These are phyloP conservation scores for Madurella fahalii DNA, from an alignment of 2,329 filamentous ascomycete genomes.

Conservation along the genomic window DNA sequence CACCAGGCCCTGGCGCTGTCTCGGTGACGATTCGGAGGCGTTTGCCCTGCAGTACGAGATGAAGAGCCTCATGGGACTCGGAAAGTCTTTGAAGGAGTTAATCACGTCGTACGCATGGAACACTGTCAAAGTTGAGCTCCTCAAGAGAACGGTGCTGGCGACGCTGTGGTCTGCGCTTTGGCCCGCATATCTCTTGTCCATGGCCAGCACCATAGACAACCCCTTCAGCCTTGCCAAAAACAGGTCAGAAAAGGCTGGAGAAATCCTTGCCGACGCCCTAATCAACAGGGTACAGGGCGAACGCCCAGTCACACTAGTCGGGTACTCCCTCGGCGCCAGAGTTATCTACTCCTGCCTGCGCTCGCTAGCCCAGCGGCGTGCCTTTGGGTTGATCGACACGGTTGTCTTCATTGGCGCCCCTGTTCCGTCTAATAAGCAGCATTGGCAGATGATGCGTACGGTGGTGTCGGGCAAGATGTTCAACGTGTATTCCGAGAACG, in stretches of 20 bases:
- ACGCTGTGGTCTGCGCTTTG: slow-evolving; percentile 65
- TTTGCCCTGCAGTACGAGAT: slow-evolving; percentile 86
- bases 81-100: slow-evolving; percentile 66
- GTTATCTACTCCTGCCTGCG: slow-evolving; percentile 80
- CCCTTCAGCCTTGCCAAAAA: slow-evolving; percentile 75
- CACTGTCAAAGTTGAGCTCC: slow-evolving; percentile 67
- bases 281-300: slow-evolving; percentile 80
- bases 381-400: slow-evolving; percentile 79
- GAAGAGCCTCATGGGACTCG: slow-evolving; percentile 69
- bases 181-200: slow-evolving; percentile 63
- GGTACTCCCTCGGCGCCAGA: slow-evolving; percentile 76
- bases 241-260: slow-evolving; percentile 74
- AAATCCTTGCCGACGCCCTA: slow-evolving; percentile 75
- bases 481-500: slow-evolving; percentile 84
- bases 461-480: slow-evolving; percentile 79
- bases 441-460: slow-evolving; percentile 73
- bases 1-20: slow-evolving; percentile 71
- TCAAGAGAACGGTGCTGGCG: slow-evolving; percentile 67
- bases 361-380: slow-evolving; percentile 68
- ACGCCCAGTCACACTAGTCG: slow-evolving; percentile 72
- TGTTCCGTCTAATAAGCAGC: slow-evolving; percentile 63
- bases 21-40: slow-evolving; percentile 68
- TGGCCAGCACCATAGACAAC: slow-evolving; percentile 70
- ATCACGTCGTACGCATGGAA: slow-evolving; percentile 73
- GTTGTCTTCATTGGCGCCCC: slow-evolving; percentile 81